A percentile compares a stretch with the other conserved stretches of the same genome.
phyloP scores from a whole-genome alignment of 208 protist genomes.

The Leishmania martiniquensis region DNA sequence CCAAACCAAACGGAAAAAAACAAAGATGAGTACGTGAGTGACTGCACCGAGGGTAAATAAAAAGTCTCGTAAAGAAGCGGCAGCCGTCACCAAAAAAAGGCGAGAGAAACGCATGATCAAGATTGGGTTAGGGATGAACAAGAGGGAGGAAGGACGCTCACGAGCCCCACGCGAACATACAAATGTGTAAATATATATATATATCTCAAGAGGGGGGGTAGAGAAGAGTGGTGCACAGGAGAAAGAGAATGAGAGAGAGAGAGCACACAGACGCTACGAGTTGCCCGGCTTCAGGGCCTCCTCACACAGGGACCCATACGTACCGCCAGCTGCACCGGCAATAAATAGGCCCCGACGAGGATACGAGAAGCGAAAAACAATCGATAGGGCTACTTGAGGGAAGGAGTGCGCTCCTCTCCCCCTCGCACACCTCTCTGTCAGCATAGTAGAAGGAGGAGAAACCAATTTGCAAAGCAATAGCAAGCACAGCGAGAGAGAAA shows the following conservation, averaged over 20 bases:
- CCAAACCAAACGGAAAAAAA: neutral
- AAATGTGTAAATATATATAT: neutral
- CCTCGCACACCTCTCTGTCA: too few relatives aligned
- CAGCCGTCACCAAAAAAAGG: constrained; percentile 4
- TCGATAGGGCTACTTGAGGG: too few relatives aligned
- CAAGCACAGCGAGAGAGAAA: neutral
- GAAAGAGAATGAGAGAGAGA: neutral
- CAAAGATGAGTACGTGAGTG: neutral
- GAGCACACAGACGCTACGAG: too few relatives aligned
- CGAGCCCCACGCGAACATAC: too few relatives aligned
- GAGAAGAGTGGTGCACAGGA: neutral
- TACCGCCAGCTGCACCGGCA: too few relatives aligned
- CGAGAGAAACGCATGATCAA: neutral
- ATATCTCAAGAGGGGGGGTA: neutral
- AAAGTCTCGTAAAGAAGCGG: neutral
- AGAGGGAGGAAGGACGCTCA: too few relatives aligned
- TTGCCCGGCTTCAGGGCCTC: too few relatives aligned
- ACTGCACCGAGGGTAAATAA: neutral
- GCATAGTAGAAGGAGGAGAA: neutral
- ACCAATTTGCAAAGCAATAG: neutral
- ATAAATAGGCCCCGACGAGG: too few relatives aligned
- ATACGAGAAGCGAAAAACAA: too few relatives aligned
- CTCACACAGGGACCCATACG: too few relatives aligned
- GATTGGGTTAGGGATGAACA: neutral
- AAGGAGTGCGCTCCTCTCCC: too few relatives aligned